Percentiles rank a stretch among this genome's conserved stretches.
phyloP scores from a whole-genome alignment of 345 rosid genomes.

The Cardamine resedifolia region DNA sequence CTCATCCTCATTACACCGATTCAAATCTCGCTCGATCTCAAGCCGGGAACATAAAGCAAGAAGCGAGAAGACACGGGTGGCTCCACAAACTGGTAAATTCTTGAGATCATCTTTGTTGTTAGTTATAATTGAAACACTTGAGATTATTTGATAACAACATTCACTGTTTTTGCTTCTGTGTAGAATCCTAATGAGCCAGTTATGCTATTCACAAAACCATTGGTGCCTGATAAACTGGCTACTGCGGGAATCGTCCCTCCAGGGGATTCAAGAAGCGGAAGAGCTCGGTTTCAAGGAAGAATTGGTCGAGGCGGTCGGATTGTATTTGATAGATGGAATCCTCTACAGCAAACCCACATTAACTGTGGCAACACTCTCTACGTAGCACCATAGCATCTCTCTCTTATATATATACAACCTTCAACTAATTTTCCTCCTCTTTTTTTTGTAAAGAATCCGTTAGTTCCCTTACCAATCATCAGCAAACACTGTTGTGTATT shows the following conservation, averaged over 20 bases:
- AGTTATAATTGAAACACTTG: neutral
- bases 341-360: constrained; percentile 62
- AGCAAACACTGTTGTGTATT: neutral
- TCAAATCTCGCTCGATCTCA: constrained; percentile 49
- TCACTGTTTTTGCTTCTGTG: neutral
- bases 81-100: constrained; percentile 63
- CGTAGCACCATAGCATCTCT: constrained; percentile 48
- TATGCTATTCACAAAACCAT: constrained; percentile 77
- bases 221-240: constrained; percentile 76
- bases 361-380: constrained; percentile 62
- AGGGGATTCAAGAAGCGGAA: constrained; percentile 23
- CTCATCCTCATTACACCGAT: constrained; percentile 45
- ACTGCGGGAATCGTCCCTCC: constrained; percentile 82
- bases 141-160: neutral
- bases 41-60: constrained; percentile 55
- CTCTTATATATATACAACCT: neutral
- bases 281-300: constrained; percentile 70
- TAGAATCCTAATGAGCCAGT: constrained; percentile 91
- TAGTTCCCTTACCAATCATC: neutral
- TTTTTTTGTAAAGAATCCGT: neutral
- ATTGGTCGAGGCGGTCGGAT: constrained; percentile 92
- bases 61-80: constrained; percentile 72
- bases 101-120: constrained; percentile 2
- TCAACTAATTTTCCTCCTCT: neutral
- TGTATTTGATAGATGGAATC: constrained; percentile 92